Evolutionary conservation across 1,284 basidiomycete genomes (phyloP).

Genomic region (Ustilago xerochloae): DNA sequence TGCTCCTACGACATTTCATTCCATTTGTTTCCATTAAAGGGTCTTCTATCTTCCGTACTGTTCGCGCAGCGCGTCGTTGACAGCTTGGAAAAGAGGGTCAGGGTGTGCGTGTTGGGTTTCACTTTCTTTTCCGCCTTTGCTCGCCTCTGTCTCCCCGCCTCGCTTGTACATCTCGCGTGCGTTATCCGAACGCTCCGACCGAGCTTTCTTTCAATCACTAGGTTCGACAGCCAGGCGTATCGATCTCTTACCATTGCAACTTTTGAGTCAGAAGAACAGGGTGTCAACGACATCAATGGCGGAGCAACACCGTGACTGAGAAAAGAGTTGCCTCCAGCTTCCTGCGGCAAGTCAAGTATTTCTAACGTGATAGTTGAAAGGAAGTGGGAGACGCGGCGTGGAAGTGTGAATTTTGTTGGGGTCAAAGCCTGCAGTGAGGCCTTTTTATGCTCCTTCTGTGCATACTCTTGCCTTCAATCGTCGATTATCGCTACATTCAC

Average conservation of each 20-base stretch:
- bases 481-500: too few relatives aligned
- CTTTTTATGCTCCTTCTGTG: not conserved
- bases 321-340: too few relatives aligned
- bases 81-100: not conserved
- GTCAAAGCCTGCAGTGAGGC: not conserved
- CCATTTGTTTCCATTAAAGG: not conserved
- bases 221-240: not conserved
- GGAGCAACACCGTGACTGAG: too few relatives aligned
- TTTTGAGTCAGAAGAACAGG: too few relatives aligned
- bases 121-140: too few relatives aligned
- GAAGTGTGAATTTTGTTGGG: slow-evolving; percentile 5
- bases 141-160: not conserved
- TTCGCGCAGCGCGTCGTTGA: not conserved
- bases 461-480: too few relatives aligned
- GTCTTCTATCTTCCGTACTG: not conserved
- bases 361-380: too few relatives aligned
- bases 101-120: slow-evolving; percentile 1
- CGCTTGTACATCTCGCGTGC: not conserved
- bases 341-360: too few relatives aligned
- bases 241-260: not conserved
- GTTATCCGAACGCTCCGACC: not conserved
- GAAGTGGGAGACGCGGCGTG: not conserved
- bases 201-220: not conserved
- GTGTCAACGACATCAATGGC: too few relatives aligned
- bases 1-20: not conserved